Evolutionary conservation across 176 grass and related monocot species (phyloP).

Genomic region (Aegilops tauschii): DNA sequence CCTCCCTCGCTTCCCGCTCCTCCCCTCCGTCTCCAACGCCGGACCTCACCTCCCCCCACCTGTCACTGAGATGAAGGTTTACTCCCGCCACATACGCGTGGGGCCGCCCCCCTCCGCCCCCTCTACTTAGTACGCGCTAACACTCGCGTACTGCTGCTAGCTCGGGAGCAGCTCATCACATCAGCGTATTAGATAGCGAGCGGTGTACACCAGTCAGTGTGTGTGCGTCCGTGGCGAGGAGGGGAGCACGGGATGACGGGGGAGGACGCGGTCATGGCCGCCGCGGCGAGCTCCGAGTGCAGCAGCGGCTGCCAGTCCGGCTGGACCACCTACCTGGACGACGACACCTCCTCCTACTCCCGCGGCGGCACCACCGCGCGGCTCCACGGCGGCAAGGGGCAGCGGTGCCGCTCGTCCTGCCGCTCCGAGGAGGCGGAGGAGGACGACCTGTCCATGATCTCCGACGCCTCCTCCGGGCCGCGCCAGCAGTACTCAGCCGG

Average conservation of each 20-base stretch:
- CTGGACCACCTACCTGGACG: slow-evolving; percentile 95
- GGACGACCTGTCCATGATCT: slow-evolving; percentile 94
- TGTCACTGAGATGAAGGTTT: neutral
- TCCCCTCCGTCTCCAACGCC: slow-evolving; percentile 16
- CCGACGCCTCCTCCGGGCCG: slow-evolving; percentile 94
- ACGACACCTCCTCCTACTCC: slow-evolving; percentile 55
- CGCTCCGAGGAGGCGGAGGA: slow-evolving; percentile 36
- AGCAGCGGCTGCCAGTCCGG: slow-evolving; percentile 99
- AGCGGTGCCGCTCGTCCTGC: neutral
- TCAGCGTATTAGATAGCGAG: neutral
- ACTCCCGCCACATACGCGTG: neutral
- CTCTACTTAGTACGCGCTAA: slow-evolving; percentile 28
- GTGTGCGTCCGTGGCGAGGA: neutral
- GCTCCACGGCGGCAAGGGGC: neutral
- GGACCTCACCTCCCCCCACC: neutral
- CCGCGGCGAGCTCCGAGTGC: slow-evolving; percentile 72
- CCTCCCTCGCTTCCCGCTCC: slow-evolving; percentile 8
- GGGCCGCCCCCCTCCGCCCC: neutral
- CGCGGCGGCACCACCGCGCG: slow-evolving; percentile 5
- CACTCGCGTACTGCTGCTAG: slow-evolving; percentile 15
- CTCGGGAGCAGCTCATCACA: slow-evolving; percentile 4
- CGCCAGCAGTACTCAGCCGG: slow-evolving; percentile 59
- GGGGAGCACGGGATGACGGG: neutral
- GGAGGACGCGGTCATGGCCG: neutral
- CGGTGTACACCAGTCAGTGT: neutral